phyloP scores from a whole-genome alignment of 176 grass and related monocot species.

The Oryza brachyantha region DNA sequence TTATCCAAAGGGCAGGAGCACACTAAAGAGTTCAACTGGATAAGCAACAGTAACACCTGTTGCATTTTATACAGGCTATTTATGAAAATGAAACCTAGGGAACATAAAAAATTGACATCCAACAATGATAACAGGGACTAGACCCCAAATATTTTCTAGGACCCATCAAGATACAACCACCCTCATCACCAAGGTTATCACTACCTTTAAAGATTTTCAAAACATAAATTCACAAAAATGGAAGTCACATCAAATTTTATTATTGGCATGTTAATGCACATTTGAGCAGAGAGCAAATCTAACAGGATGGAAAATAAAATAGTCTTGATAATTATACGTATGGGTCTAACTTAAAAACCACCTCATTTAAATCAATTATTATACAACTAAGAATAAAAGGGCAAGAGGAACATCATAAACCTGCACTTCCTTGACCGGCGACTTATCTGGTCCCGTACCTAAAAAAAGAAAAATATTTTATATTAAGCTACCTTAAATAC shows the following conservation, averaged over 20 bases:
- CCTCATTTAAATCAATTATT: conserved; percentile 2
- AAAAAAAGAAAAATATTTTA: conserved; percentile 8
- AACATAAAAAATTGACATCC: not conserved
- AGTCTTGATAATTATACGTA: not conserved
- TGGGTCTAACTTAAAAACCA: conserved; percentile 2
- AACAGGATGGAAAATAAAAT: not conserved
- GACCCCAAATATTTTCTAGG: not conserved
- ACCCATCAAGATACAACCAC: not conserved
- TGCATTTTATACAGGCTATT: not conserved
- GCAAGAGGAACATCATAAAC: conserved; percentile 12
- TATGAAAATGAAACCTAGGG: not conserved
- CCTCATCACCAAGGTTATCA: not conserved
- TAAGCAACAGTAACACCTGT: not conserved
- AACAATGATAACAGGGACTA: not conserved
- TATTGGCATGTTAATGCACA: not conserved
- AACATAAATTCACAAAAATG: not conserved
- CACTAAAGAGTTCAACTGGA: not conserved
- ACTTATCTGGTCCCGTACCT: conserved; percentile 24
- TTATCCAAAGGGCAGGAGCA: not conserved
- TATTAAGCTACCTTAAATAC: conserved; percentile 11
- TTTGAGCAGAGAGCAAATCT: not conserved
- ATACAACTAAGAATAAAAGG: not conserved
- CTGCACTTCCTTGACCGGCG: conserved; percentile 33
- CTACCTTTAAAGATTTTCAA: not conserved
- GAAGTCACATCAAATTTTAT: not conserved